phyloP scores from a whole-genome alignment of 805 yeast genomes.

The Saccharomycopsis fibuligera region DNA sequence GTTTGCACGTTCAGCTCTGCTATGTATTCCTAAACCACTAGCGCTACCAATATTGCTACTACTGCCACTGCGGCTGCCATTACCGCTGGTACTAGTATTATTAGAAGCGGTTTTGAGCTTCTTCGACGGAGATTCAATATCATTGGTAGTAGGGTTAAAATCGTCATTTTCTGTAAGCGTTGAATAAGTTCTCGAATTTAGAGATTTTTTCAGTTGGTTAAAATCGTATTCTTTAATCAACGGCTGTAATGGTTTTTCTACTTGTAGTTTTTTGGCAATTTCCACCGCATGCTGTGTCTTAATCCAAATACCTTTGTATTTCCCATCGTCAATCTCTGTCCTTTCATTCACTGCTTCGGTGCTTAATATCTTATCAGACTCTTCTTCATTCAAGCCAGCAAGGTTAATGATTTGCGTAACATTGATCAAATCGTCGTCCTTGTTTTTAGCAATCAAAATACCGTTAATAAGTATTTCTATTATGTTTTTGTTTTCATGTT shows the following conservation, averaged over 20 bases:
- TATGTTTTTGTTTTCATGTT: slow-evolving; percentile 17
- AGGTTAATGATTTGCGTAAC: slow-evolving; percentile 10
- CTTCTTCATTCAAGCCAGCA: slow-evolving; percentile 13
- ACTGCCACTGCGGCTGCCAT: neutral
- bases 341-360: neutral
- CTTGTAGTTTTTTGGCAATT: slow-evolving; percentile 7
- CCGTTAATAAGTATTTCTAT: slow-evolving; percentile 11
- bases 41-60: no score
- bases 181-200: slow-evolving; percentile 22
- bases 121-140: slow-evolving; percentile 34
- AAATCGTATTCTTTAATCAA: slow-evolving; percentile 6
- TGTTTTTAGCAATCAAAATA: slow-evolving; percentile 10
- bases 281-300: slow-evolving; percentile 7
- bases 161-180: slow-evolving; percentile 32
- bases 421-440: slow-evolving; percentile 18
- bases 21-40: no score
- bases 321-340: slow-evolving; percentile 19
- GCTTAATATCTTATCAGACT: neutral
- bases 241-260: slow-evolving; percentile 6
- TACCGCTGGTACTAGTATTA: slow-evolving; percentile 14
- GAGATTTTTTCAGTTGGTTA: neutral
- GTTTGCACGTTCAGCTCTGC: neutral
- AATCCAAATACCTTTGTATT: slow-evolving; percentile 20
- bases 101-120: slow-evolving; percentile 26
- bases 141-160: slow-evolving; percentile 16